Percentiles rank a stretch among this genome's conserved stretches.
These are phyloP conservation scores for Solanum infundibuliforme DNA, from an alignment of 257 asterid genomes.

Conservation along the genomic window DNA sequence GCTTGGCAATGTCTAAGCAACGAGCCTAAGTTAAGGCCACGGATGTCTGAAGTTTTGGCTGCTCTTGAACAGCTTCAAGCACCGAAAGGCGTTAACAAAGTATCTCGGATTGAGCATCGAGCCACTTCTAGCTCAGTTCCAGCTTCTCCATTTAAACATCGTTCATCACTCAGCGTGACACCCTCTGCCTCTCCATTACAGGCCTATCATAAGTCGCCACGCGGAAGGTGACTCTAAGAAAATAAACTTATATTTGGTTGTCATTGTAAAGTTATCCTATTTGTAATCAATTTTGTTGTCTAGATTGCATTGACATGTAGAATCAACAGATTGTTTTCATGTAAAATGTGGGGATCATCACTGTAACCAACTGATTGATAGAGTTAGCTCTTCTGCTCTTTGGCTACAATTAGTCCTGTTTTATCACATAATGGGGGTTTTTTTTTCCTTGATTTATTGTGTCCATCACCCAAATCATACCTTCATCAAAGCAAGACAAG, in stretches of 20 bases:
- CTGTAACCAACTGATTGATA: not conserved
- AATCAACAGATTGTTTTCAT: not conserved
- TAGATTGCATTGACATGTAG: not conserved
- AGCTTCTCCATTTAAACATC: constrained; percentile 21
- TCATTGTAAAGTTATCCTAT: not conserved
- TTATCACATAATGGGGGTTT: not conserved
- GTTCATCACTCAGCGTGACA: constrained; percentile 27
- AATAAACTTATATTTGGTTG: not conserved
- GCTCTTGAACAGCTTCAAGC: constrained; percentile 55
- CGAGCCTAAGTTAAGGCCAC: constrained; percentile 57
- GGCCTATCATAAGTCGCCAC: constrained; percentile 29
- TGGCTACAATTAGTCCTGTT: not conserved
- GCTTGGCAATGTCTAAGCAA: constrained; percentile 48
- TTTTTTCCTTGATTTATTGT: not conserved
- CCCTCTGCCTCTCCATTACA: constrained; percentile 53
- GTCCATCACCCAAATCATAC: not conserved
- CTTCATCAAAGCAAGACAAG: too few relatives aligned
- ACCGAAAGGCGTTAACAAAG: constrained; percentile 18
- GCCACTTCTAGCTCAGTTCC: constrained; percentile 12
- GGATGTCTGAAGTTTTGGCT: constrained; percentile 49
- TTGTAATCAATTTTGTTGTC: not conserved
- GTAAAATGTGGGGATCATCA: not conserved
- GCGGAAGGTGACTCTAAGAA: constrained; percentile 23
- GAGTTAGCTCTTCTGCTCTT: not conserved
- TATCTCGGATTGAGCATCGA: constrained; percentile 11